Base-by-base conservation (phyloP, 192 early-diverging fungal genomes). In the Coemansia sp. region DNA sequence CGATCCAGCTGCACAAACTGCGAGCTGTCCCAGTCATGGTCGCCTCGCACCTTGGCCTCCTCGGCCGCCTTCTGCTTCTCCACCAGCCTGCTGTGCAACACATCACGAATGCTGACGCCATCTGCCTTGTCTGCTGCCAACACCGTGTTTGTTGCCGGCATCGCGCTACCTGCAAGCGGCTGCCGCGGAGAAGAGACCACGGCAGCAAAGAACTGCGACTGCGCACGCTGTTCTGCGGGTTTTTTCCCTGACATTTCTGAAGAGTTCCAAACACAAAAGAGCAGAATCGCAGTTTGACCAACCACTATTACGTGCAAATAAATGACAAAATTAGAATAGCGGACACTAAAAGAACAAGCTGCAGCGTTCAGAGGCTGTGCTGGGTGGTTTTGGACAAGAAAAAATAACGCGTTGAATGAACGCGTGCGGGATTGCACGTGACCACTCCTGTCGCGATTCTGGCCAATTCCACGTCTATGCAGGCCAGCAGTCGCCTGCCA, bases 1-100 rank as follows among this genome's bases (percentile, higher is more conserved):
- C 66, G 74, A 37, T 82, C 80, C 47, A 82, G 72, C 66, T 82
- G 80, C 62, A 82, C 80, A 65, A 82, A 82, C 65, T 73, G 75
- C 56, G 67, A 59, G 43, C 62, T 41, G 39, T 82, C 75, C 79
- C 79, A 81, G 52, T 70, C 79, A 41, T 67, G 69, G 60, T 75
- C 78, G 23, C 78, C 78, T 6, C 63, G 58, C 29, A 25, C 61
- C 52, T 69, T 75, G 27, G 79, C 79, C 50, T 75, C 69, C 21
- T 68, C 70, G 25, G 63, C 59, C 6, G 63, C 60, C 43, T 38
- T 37, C n/a, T 35, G 56, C 25, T 60, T 65, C 52, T 72, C 79
- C 2, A 60, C 59, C 9, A 75, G 60, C 60, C 68, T 69, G 67
- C 62, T 75, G 52, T 70, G 73, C 60, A 81, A 67, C 22, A 81